These are phyloP conservation scores for Areca catechu DNA, from an alignment of 176 grass and related monocot species.

Conservation along the genomic window DNA sequence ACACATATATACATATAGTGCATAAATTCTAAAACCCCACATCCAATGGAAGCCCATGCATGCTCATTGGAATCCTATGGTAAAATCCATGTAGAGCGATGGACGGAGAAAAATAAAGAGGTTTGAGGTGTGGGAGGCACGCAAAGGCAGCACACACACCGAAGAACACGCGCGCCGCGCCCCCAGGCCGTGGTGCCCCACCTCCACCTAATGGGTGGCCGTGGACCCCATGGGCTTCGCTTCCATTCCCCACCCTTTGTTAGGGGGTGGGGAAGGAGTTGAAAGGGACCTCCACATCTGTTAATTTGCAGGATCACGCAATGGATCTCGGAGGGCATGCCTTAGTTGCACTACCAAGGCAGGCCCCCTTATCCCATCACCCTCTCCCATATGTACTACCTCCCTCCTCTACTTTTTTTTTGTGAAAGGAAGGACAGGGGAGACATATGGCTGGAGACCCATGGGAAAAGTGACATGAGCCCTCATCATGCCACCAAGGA, in stretches of 20 bases:
- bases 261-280: not conserved
- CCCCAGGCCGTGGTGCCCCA: not conserved
- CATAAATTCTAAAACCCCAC: no score
- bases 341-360: not conserved
- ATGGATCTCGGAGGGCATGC: conserved; percentile 10
- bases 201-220: no score
- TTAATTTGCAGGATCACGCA: conserved; percentile 7
- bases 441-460: not conserved
- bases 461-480: conserved; percentile 6
- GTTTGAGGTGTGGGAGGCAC: not conserved
- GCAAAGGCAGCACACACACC: not conserved
- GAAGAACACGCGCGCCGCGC: not conserved
- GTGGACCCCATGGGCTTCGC: no score
- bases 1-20: no score
- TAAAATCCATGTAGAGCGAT: no score
- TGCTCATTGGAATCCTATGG: no score
- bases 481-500: conserved; percentile 10
- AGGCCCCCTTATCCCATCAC: not conserved
- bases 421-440: not conserved
- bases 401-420: not conserved
- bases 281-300: conserved; percentile 1
- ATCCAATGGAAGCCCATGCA: no score
- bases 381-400: not conserved
- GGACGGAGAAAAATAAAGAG: not conserved
- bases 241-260: no score